These are phyloP conservation scores for Ceratobasidium sp. DNA, from an alignment of 1,284 basidiomycete species.

Conservation along the genomic window DNA sequence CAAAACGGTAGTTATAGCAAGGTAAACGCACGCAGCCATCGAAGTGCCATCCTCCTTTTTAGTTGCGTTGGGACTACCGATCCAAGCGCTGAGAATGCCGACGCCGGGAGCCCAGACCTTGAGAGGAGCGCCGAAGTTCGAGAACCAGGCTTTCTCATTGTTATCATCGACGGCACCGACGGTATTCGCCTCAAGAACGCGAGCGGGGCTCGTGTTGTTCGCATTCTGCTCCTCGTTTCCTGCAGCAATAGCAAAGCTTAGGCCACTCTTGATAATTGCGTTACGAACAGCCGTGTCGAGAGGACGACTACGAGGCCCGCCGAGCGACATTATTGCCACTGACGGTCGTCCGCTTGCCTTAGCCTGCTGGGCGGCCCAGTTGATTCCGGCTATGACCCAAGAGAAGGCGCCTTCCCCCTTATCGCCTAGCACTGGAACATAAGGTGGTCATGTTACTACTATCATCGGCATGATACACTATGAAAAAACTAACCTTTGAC, in stretches of 20 bases:
- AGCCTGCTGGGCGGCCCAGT: constrained; percentile 56
- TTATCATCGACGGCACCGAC: constrained; percentile 74
- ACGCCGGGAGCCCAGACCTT: constrained; percentile 44
- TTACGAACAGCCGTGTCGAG: constrained; percentile 35
- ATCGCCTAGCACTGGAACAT: constrained; percentile 76
- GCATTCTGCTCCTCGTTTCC: constrained; percentile 56
- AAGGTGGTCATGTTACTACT: background rate
- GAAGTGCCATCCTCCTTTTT: constrained; percentile 1
- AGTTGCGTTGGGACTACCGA: constrained; percentile 23
- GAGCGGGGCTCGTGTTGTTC: constrained; percentile 54
- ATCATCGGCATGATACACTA: background rate
- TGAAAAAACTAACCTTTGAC: constrained; percentile 70
- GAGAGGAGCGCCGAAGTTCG: constrained; percentile 42
- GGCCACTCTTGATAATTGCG: constrained; percentile 37
- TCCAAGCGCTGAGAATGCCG: constrained; percentile 31
- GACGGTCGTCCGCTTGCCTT: constrained; percentile 24
- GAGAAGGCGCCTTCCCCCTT: constrained; percentile 92
- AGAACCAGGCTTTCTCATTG: constrained; percentile 40
- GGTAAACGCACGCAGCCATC: background rate
- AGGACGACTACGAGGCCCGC: constrained; percentile 2
- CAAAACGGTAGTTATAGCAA: background rate
- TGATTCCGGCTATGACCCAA: constrained; percentile 40
- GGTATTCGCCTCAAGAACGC: constrained; percentile 84
- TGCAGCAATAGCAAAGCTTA: constrained; percentile 41
- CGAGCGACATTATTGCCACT: constrained; percentile 31